Conservation (phyloP, 371 early-diverging fungal genomes). For the Apophysomyces elegans region DNA sequence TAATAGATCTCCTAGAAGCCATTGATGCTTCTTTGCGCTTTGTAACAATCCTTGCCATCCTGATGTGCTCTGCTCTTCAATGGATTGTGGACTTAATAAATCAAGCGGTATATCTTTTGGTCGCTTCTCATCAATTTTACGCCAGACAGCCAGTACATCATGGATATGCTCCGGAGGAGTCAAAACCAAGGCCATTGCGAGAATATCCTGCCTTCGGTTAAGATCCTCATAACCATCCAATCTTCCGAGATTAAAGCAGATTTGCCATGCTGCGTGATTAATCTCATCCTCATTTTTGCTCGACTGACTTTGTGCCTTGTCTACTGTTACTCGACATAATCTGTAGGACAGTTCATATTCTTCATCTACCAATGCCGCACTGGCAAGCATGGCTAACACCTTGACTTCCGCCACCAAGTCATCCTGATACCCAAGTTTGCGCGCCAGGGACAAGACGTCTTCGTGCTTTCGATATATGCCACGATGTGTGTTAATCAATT, state of each 20-base stretch:
- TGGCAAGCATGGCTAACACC: constrained; percentile 59
- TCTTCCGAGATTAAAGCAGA: constrained; percentile 59
- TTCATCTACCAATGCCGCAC: constrained; percentile 61
- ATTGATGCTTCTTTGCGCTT: constrained; percentile 34
- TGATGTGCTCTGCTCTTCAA: constrained; percentile 17
- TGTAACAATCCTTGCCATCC: constrained; percentile 36
- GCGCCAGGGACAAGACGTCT: constrained; percentile 59
- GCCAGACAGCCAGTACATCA: constrained; percentile 62
- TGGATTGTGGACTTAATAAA: constrained; percentile 1
- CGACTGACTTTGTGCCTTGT: constrained; percentile 26
- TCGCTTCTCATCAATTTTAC: constrained; percentile 50
- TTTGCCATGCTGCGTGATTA: constrained; percentile 57
- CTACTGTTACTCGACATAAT: constrained; percentile 55
- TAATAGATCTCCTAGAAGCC: constrained; percentile 32
- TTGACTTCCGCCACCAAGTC: constrained; percentile 55
- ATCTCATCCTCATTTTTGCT: constrained; percentile 43
- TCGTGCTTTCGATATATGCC: constrained; percentile 56
- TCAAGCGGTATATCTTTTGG: constrained; percentile 21
- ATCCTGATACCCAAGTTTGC: constrained; percentile 62
- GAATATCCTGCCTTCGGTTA: constrained; percentile 52
- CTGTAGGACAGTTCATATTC: constrained; percentile 55
- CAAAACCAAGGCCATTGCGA: constrained; percentile 65
- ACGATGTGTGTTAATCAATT: constrained; percentile 55
- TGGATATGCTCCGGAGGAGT: constrained; percentile 63
- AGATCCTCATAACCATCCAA: constrained; percentile 47